A percentile compares a stretch with the other conserved stretches of the same genome.
Evolutionary conservation across 2,329 filamentous ascomycete genomes (phyloP).

Genomic region (Colletotrichum incanum): DNA sequence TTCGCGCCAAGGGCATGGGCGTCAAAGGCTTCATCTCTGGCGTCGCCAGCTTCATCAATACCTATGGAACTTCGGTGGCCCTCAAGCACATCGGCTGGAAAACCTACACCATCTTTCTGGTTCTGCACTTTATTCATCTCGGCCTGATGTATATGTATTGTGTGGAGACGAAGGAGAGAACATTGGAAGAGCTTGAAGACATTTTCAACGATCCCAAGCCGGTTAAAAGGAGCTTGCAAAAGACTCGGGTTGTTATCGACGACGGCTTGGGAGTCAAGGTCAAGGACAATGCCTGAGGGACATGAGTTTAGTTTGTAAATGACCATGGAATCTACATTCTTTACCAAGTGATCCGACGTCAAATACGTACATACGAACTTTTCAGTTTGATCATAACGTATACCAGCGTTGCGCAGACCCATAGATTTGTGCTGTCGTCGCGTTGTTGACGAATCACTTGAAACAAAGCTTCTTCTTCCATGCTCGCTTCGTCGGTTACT

Average conservation of each 20-base stretch:
- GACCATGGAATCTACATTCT: not conserved
- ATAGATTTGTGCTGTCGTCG: too few relatives aligned
- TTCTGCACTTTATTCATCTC: slow-evolving; percentile 55
- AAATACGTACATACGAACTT: too few relatives aligned
- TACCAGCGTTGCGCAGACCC: too few relatives aligned
- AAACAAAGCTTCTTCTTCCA: too few relatives aligned
- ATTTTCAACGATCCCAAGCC: slow-evolving; percentile 63
- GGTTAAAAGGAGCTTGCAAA: slow-evolving; percentile 43
- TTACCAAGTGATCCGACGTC: not conserved
- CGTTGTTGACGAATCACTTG: too few relatives aligned
- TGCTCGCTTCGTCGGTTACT: too few relatives aligned
- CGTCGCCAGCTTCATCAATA: slow-evolving; percentile 53
- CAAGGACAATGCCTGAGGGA: slow-evolving; percentile 30
- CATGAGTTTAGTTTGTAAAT: not conserved
- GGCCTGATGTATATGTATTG: slow-evolving; percentile 42
- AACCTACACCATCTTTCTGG: slow-evolving; percentile 61
- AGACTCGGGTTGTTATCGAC: slow-evolving; percentile 36
- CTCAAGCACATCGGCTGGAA: slow-evolving; percentile 60
- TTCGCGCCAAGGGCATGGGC: slow-evolving; percentile 57
- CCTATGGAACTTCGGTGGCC: slow-evolving; percentile 58
- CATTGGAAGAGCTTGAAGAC: slow-evolving; percentile 69
- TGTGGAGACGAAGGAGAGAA: slow-evolving; percentile 67
- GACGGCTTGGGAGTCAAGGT: slow-evolving; percentile 35
- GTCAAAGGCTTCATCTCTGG: slow-evolving; percentile 59
- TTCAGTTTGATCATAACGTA: too few relatives aligned